Percentiles rank a stretch among this genome's conserved stretches.
Conservation (phyloP, 2,329 filamentous ascomycete genomes). For the Xylariaceae sp. region DNA sequence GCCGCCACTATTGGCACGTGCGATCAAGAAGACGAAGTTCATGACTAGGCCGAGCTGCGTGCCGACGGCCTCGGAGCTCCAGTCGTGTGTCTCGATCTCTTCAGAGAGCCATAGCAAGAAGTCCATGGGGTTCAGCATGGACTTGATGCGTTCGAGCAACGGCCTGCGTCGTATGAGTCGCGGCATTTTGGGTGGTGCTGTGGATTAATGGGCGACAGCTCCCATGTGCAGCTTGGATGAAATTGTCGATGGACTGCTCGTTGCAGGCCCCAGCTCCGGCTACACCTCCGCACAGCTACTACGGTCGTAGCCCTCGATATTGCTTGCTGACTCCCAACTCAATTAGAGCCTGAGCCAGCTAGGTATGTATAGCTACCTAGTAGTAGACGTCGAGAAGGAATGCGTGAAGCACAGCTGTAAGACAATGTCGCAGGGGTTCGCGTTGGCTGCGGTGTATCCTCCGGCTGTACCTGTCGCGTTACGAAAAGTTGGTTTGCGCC, state of each 20-base stretch:
- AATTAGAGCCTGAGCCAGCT: background rate
- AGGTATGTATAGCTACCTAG: background rate
- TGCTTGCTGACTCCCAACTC: background rate
- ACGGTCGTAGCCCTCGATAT: background rate
- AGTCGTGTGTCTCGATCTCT: constrained; percentile 85
- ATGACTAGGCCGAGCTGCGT: constrained; percentile 67
- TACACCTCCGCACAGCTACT: background rate
- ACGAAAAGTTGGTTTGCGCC: background rate
- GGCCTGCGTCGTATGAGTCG: constrained; percentile 80
- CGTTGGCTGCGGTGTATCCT: constrained; percentile 6
- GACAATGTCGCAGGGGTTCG: constrained; percentile 18
- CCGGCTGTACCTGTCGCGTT: background rate
- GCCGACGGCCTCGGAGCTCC: constrained; percentile 77
- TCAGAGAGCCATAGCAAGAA: constrained; percentile 87
- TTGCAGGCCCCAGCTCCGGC: background rate
- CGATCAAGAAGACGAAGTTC: constrained; percentile 77
- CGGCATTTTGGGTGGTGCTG: constrained; percentile 45
- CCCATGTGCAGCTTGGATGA: background rate
- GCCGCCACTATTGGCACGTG: constrained; percentile 67
- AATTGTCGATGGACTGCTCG: background rate
- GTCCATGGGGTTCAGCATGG: constrained; percentile 81
- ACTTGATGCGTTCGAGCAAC: constrained; percentile 71
- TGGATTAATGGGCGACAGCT: constrained; percentile 1
- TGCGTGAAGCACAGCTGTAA: background rate
- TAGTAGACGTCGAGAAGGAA: background rate